Conservation (phyloP, 257 asterid genomes). For the Nicotiana otophora region DNA sequence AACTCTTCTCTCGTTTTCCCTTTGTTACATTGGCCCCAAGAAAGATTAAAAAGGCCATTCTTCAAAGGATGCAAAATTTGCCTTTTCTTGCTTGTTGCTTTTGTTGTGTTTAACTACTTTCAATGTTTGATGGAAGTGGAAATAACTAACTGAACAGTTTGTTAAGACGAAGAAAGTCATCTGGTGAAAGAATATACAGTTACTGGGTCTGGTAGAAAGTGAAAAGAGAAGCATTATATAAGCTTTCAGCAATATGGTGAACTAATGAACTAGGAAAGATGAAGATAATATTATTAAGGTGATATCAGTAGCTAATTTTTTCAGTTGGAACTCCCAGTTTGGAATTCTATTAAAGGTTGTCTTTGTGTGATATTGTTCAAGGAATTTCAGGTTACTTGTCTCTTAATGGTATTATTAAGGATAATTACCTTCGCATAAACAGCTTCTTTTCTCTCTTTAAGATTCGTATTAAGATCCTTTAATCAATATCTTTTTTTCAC, state of each 20-base stretch:
- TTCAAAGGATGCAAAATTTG: not conserved
- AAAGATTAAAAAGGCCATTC: not conserved
- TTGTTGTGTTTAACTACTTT: not conserved
- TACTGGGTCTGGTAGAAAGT: not conserved
- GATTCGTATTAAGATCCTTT: not conserved
- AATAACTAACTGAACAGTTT: slow-evolving; percentile 4
- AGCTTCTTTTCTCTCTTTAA: not conserved
- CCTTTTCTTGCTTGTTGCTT: not conserved
- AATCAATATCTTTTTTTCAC: not conserved
- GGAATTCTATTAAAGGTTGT: not conserved
- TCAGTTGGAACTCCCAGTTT: not conserved
- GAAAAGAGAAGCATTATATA: not conserved
- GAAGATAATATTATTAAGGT: not conserved
- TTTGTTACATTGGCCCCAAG: not conserved
- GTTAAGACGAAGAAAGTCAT: not conserved
- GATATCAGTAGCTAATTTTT: not conserved
- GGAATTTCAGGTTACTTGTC: not conserved
- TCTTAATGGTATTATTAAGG: not conserved
- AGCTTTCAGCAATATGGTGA: not conserved
- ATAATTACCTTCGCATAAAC: not conserved
- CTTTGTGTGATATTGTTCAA: not conserved
- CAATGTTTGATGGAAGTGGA: slow-evolving; percentile 1
- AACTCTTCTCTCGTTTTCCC: not conserved
- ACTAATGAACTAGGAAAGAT: not conserved
- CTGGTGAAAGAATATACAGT: not conserved